A percentile compares a stretch with the other conserved stretches of the same genome.
Evolutionary conservation across 306 rosid genomes (phyloP).

Genomic region (Echinosophora koreensis): DNA sequence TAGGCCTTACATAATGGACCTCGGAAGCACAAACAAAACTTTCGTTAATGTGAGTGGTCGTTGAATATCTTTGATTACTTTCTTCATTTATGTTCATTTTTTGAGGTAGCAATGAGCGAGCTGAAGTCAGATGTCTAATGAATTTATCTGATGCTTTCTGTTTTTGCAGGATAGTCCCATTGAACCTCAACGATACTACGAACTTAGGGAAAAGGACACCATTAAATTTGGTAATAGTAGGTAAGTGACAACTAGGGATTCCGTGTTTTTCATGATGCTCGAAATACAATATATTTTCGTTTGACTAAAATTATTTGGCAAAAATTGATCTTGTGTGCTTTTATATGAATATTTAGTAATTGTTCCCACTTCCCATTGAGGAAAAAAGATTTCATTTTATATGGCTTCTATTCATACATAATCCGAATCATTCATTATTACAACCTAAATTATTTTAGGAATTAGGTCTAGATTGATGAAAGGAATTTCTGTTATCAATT

Average conservation of each 20-base stretch:
- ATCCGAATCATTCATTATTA: conserved; percentile 15
- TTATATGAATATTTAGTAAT: not conserved
- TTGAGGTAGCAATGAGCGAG: conserved; percentile 17
- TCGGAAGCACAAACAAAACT: conserved; percentile 99
- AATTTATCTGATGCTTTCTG: conserved; percentile 36
- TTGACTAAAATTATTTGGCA: not conserved
- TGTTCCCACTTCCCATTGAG: not conserved
- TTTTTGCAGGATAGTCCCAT: conserved; percentile 82
- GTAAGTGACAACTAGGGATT: conserved; percentile 57
- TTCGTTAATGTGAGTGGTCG: conserved; percentile 78
- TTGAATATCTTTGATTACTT: conserved; percentile 28
- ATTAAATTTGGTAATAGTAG: conserved; percentile 95
- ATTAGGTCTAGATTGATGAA: not conserved
- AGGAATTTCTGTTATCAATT: not conserved
- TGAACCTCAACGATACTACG: conserved; percentile 96
- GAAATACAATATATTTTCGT: conserved; percentile 27
- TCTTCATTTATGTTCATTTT: conserved; percentile 22
- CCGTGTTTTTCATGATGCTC: conserved; percentile 31
- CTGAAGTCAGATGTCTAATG: conserved; percentile 29
- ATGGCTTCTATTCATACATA: conserved; percentile 8
- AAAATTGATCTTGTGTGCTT: not conserved
- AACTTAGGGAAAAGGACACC: conserved; percentile 89
- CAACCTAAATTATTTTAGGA: not conserved
- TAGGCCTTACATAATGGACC: conserved; percentile 98
- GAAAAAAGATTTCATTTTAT: not conserved